A percentile compares a stretch with the other conserved stretches of the same genome.
Conservation (phyloP, 2,329 filamentous ascomycete genomes). For the Sclerotinia borealis region DNA sequence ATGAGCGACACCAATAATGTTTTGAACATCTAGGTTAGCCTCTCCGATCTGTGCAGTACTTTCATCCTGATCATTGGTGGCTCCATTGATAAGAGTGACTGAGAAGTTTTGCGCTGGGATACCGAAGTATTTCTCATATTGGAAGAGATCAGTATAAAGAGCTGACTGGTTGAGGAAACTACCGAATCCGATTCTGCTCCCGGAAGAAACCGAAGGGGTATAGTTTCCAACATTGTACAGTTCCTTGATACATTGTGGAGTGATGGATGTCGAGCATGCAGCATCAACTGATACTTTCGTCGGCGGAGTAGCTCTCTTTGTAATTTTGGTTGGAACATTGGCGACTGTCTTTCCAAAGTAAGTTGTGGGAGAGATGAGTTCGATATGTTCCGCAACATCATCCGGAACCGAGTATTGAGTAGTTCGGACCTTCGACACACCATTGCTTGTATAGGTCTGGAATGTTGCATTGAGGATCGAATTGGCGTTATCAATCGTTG, state of each 20-base stretch:
- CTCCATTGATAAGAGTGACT: conserved; percentile 37
- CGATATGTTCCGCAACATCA: conserved; percentile 22
- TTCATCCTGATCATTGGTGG: conserved; percentile 36
- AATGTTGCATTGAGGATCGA: conserved; percentile 47
- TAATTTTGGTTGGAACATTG: conserved; percentile 3
- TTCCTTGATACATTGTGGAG: conserved; percentile 42
- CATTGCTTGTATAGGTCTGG: conserved; percentile 44
- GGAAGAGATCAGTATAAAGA: conserved; percentile 40
- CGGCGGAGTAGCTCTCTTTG: not conserved
- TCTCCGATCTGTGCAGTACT: conserved; percentile 15
- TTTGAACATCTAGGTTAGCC: conserved; percentile 44
- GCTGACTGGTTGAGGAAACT: conserved; percentile 48
- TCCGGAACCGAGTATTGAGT: conserved; percentile 26
- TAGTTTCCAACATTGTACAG: conserved; percentile 46
- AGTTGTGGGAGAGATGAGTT: conserved; percentile 27
- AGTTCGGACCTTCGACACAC: conserved; percentile 34
- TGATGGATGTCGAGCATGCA: conserved; percentile 34
- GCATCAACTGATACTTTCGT: conserved; percentile 12
- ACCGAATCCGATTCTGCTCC: conserved; percentile 45
- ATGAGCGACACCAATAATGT: conserved; percentile 46
- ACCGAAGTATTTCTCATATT: conserved; percentile 34
- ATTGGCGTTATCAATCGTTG: conserved; percentile 46
- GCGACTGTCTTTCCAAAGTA: conserved; percentile 25
- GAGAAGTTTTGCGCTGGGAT: conserved; percentile 42
- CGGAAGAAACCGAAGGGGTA: conserved; percentile 38